Base-by-base conservation (phyloP, 2,329 filamentous ascomycete genomes). In the Penicillium sp. region DNA sequence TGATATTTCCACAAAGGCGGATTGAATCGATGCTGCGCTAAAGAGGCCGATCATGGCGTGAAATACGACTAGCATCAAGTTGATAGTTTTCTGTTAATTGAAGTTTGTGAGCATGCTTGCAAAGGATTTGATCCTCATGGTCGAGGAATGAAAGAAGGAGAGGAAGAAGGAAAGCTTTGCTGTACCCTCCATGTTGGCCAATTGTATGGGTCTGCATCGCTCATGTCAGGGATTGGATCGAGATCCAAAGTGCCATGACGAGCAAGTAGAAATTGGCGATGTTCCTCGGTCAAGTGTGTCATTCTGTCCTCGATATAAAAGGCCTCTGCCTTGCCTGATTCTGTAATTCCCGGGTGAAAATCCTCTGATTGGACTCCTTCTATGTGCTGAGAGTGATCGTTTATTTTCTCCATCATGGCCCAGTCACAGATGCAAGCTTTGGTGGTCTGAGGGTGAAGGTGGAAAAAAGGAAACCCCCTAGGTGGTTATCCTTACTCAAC, bases 181-280 rank as follows among this genome's bases (percentile, higher is more conserved):
- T 50, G 49, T 55, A 73, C 73, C 66, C 76, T 78, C 71, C 75
- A 76, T 26, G 56, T 59, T 2, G 76, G 70, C 76, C 76, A 81
- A 51, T 81, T 81, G 59, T 77, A 79, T 0, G 78, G 78, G 57
- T 81, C 77, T 3, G 73, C 74, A 46, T 73, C 71, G 33, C 70
- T 70, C 55, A 71, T 70, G 29, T 69, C 69, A 1, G 78, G 78
- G 11, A 81, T 60, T 1, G 78, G 78, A 41, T 79, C 75, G 4
- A 81, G 70, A 18, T 79, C 71, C 25, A 79, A 57, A 0, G 76
- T 80, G 42, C 78, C 78, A 69, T 81, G 77, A 46, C 73, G 69
- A 28, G 69, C 54, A 9, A 80, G 60, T 4, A 81, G 67, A 59
- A 78, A 81, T 39, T 77, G 67, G n/a, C 60, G 56, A 52, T 66